Percentiles rank a stretch among this genome's conserved stretches.
Conservation (phyloP, 495 filamentous ascomycete genomes). For the Neurospora sp. region DNA sequence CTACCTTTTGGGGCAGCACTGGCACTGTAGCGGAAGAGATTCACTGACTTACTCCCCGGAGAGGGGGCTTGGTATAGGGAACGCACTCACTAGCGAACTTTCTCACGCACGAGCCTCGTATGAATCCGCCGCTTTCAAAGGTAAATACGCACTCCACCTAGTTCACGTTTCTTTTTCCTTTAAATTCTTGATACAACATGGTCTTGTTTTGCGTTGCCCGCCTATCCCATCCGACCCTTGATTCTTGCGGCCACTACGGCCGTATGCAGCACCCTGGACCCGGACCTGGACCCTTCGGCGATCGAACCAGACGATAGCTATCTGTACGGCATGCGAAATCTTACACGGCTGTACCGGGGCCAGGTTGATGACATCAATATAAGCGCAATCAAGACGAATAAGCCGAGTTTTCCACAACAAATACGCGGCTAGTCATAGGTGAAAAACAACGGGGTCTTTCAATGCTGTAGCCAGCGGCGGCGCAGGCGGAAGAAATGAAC, state of each 20-base stretch:
- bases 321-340: conserved; percentile 1
- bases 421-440: neutral
- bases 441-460: neutral
- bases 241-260: neutral
- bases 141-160: conserved; percentile 15
- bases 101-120: conserved; percentile 24
- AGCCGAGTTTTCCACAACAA: neutral
- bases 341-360: conserved; percentile 10
- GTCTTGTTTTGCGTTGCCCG: conserved; percentile 3
- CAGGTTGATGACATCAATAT: conserved; percentile 19
- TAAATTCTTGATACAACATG: neutral
- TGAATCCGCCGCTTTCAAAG: conserved; percentile 42
- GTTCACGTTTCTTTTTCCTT: neutral
- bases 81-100: conserved; percentile 12
- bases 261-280: conserved; percentile 1
- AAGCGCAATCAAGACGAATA: conserved; percentile 18
- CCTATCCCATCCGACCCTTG: neutral
- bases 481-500: neutral
- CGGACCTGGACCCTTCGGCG: neutral
- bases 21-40: neutral
- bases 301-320: conserved; percentile 1
- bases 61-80: conserved; percentile 9
- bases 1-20: neutral
- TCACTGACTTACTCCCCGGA: neutral
- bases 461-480: neutral